phyloP scores from a whole-genome alignment of 495 filamentous ascomycete genomes.

The Aspergillus taichungensis region DNA sequence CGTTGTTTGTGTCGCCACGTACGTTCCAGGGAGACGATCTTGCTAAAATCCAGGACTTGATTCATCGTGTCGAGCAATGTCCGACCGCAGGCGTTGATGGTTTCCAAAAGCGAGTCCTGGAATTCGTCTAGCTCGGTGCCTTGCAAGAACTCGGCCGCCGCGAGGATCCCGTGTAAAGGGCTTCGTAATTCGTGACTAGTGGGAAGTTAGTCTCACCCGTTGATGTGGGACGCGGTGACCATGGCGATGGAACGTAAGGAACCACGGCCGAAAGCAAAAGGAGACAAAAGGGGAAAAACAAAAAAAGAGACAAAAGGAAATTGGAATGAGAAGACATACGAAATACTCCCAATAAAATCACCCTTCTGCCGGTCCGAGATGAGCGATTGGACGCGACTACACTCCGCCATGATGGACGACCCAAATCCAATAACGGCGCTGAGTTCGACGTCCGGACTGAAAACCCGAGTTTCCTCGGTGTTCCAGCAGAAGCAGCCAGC shows the following conservation, averaged over 20 bases:
- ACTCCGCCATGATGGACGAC: slow-evolving; percentile 60
- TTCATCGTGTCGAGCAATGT: slow-evolving; percentile 75
- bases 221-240: too few species aligned
- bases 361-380: slow-evolving; percentile 56
- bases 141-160: slow-evolving; percentile 57
- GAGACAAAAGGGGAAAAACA: too few species aligned
- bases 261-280: too few species aligned
- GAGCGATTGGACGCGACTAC: slow-evolving; percentile 50
- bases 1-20: slow-evolving; percentile 32
- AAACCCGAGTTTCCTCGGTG: slow-evolving; percentile 32
- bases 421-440: slow-evolving; percentile 54
- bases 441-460: slow-evolving; percentile 33
- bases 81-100: slow-evolving; percentile 64
- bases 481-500: slow-evolving; percentile 59
- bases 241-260: too few species aligned
- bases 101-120: slow-evolving; percentile 59
- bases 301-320: neutral
- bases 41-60: slow-evolving; percentile 65
- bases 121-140: slow-evolving; percentile 40
- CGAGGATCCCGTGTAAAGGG: slow-evolving; percentile 68
- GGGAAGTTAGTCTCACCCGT: too few species aligned
- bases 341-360: slow-evolving; percentile 70
- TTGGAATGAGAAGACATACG: slow-evolving; percentile 22
- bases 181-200: slow-evolving; percentile 65
- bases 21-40: slow-evolving; percentile 51